Conservation (phyloP, 768 basidiomycete species). For the Mycena rosella region DNA sequence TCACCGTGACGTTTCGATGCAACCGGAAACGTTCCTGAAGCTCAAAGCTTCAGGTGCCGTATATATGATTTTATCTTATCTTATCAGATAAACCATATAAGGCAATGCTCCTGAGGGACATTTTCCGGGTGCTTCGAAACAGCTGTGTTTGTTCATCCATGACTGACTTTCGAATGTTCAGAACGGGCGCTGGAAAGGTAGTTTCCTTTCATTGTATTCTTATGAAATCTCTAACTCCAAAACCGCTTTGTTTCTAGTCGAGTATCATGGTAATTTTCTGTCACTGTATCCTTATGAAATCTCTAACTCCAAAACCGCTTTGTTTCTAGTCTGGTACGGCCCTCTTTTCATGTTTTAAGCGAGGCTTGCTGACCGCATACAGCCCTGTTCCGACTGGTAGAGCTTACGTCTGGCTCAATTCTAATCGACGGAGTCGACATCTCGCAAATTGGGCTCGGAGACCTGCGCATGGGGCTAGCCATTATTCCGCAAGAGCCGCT, state of each 20-base stretch:
- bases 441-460: constrained; percentile 81
- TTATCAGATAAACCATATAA: too few species aligned
- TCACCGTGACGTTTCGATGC: too few species aligned
- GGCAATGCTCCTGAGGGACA: too few species aligned
- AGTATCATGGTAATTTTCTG: constrained; percentile 74
- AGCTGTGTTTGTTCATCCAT: neutral
- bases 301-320: constrained; percentile 47
- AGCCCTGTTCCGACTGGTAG: constrained; percentile 88
- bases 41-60: too few species aligned
- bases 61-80: too few species aligned
- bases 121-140: too few species aligned
- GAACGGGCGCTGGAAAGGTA: constrained; percentile 89
- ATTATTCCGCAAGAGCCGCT: constrained; percentile 88
- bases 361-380: constrained; percentile 1
- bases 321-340: constrained; percentile 40
- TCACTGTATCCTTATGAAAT: neutral
- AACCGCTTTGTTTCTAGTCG: constrained; percentile 49
- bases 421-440: constrained; percentile 88
- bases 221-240: constrained; percentile 42
- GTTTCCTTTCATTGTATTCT: neutral
- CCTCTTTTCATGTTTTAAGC: neutral
- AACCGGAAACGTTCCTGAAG: too few species aligned
- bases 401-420: constrained; percentile 81
- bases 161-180: constrained; percentile 38
- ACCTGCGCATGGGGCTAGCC: constrained; percentile 74